These are phyloP conservation scores for Rhizopus arrhizus DNA, from an alignment of 371 early-diverging fungal genomes.

Conservation along the genomic window DNA sequence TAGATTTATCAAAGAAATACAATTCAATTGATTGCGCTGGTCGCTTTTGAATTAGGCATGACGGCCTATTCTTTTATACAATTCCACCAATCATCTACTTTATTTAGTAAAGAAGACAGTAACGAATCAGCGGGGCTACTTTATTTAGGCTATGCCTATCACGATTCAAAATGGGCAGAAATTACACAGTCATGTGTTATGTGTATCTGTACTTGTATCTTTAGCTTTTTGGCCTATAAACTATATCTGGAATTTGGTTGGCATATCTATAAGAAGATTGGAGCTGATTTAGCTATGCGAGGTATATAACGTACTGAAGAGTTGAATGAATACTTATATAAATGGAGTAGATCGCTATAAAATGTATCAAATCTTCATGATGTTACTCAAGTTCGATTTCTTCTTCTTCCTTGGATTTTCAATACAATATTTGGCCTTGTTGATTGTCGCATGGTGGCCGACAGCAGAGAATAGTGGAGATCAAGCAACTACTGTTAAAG, in stretches of 20 bases:
- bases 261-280: conserved; percentile 93
- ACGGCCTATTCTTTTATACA: conserved; percentile 53
- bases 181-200: conserved; percentile 48
- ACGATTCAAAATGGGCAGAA: conserved; percentile 53
- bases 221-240: conserved; percentile 49
- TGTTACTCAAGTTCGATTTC: conserved; percentile 85
- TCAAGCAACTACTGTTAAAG: conserved; percentile 53
- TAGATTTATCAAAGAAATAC: conserved; percentile 37
- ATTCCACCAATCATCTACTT: conserved; percentile 46
- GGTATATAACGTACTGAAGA: conserved; percentile 43
- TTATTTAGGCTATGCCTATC: conserved; percentile 34
- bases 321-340: too few species aligned
- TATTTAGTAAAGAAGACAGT: conserved; percentile 32
- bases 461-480: conserved; percentile 45
- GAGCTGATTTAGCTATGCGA: conserved; percentile 86
- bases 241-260: conserved; percentile 64
- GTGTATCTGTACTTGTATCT: conserved; percentile 36
- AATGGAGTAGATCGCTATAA: conserved; percentile 71
- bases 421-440: conserved; percentile 80
- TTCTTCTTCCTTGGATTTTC: conserved; percentile 88
- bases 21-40: conserved; percentile 53
- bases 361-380: conserved; percentile 84
- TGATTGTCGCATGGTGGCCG: conserved; percentile 64
- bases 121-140: conserved; percentile 27
- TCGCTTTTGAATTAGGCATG: conserved; percentile 53